Evolutionary conservation across 2,329 filamentous ascomycete genomes (phyloP), one percentile per base, ranked within the genome.

Genomic region (Shiraia bambusicola): DNA sequence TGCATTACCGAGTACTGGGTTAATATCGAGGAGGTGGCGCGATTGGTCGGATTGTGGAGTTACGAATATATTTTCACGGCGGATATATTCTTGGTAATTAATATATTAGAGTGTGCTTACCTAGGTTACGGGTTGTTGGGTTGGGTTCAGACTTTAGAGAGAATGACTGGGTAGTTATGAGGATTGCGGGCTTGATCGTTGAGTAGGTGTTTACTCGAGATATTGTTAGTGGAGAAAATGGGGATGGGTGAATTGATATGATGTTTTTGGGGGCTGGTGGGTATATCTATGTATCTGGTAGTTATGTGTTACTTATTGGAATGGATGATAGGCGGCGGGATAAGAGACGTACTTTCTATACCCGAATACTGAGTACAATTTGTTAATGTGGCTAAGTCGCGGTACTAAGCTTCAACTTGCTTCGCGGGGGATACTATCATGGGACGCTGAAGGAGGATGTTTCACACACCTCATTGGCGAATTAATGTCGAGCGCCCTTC

Each of bases 371-470:
- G 14, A 14, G 14, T 9, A 28, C 25, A 10, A n/a, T 29, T 24
- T 28, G 30, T n/a, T 25, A 51, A 39, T 37, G 25, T 31, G 42
- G 37, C 40, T 24, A 50, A 38, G 27, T 28, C 42, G 29, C 37
- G 43, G 46, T 50, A 45, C 13, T 39, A 41, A 49, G 46, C 49
- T 52, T 54, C 33, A 25, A 19, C 28, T 37, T 44, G 47, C 42
- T 51, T 50, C 40, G 32, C 33, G 25, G 15, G 37, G 22, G 40
- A 17, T 27, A 27, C 26, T 34, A 29, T 37, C 42, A 41, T 42
- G 32, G 33, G 22, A 45, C 29, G 13, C 14, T 33, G 26, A n/a
- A 35, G 28, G 37, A n/a, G 12, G 19, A 22, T n/a, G 16, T 27
- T 12, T 15, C 6, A 16, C 14, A 28, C 17, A 15, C n/a, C 13